Conservation (phyloP, 208 protist species). For the Leishmania mexicana region DNA sequence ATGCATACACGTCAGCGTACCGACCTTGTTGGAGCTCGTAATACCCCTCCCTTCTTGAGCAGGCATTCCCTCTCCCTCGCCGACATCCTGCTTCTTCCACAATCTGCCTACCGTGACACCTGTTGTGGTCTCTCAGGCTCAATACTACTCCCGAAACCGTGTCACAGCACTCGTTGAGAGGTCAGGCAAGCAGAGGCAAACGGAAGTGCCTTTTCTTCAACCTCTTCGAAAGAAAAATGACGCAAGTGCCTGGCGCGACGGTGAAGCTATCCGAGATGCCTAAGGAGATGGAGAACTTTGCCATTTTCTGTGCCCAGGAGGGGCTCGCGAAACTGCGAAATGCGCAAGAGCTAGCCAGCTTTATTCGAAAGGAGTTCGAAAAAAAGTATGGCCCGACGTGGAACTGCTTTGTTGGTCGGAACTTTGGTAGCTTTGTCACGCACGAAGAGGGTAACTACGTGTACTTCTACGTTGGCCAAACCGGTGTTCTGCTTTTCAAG, state of each 20-base stretch:
- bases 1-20: background rate
- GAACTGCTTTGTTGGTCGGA: conserved; percentile 99
- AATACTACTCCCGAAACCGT: background rate
- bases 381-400: conserved; percentile 98
- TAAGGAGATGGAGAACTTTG: conserved; percentile 97
- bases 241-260: conserved; percentile 74
- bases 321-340: conserved; percentile 98
- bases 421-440: conserved; percentile 99
- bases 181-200: background rate
- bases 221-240: conserved; percentile 45
- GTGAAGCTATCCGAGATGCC: conserved; percentile 96
- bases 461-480: conserved; percentile 99
- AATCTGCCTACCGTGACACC: background rate
- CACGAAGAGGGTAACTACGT: conserved; percentile 99
- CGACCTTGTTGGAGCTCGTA: background rate
- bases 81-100: background rate
- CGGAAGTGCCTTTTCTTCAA: conserved; percentile 3
- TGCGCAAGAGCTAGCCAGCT: conserved; percentile 99
- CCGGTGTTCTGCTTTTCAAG: conserved; percentile 98
- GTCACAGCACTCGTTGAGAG: background rate
- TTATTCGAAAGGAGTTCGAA: conserved; percentile 99
- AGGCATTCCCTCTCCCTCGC: background rate
- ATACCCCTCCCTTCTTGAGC: background rate
- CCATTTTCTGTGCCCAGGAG: conserved; percentile 96
- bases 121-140: background rate